A percentile compares a stretch with the other conserved stretches of the same genome.
Conservation (phyloP, 495 filamentous ascomycete genomes). For the Aspergillus cavernicola region DNA sequence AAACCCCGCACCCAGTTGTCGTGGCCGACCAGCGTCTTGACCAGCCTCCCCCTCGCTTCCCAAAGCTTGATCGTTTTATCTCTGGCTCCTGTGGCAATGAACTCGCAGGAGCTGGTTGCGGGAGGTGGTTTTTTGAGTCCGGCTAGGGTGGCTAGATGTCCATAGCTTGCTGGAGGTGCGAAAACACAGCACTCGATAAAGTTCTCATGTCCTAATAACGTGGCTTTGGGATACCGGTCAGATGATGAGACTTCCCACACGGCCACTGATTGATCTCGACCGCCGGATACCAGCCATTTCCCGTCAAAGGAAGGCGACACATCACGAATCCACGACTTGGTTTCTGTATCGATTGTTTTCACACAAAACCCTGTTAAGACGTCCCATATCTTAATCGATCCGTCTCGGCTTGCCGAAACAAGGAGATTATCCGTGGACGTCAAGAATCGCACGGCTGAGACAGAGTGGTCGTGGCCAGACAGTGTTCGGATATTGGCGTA, state of each 20-base stretch:
- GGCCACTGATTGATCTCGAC: constrained; percentile 75
- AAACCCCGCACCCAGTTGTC: constrained; percentile 94
- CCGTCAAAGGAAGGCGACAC: constrained; percentile 81
- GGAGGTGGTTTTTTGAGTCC: constrained; percentile 81
- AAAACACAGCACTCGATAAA: constrained; percentile 84
- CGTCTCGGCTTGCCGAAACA: constrained; percentile 76
- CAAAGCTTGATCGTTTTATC: constrained; percentile 92
- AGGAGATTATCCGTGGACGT: constrained; percentile 77
- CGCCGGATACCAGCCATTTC: constrained; percentile 73
- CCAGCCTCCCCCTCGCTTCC: constrained; percentile 79
- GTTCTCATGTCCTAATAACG: constrained; percentile 87
- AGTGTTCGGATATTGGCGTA: constrained; percentile 96
- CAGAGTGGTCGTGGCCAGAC: constrained; percentile 87
- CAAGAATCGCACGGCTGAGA: constrained; percentile 84
- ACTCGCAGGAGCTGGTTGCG: constrained; percentile 70
- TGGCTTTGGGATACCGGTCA: constrained; percentile 23
- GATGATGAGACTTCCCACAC: constrained; percentile 71
- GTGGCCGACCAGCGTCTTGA: constrained; percentile 86
- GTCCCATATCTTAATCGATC: constrained; percentile 80
- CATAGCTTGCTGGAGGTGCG: constrained; percentile 76
- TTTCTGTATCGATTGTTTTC: constrained; percentile 68
- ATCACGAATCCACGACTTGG: constrained; percentile 87
- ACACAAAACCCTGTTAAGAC: constrained; percentile 86
- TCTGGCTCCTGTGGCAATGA: constrained; percentile 82
- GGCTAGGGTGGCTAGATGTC: constrained; percentile 71